phyloP scores from a whole-genome alignment of 2,329 filamentous ascomycete genomes.

The Stagonosporopsis cucurbitacearum region DNA sequence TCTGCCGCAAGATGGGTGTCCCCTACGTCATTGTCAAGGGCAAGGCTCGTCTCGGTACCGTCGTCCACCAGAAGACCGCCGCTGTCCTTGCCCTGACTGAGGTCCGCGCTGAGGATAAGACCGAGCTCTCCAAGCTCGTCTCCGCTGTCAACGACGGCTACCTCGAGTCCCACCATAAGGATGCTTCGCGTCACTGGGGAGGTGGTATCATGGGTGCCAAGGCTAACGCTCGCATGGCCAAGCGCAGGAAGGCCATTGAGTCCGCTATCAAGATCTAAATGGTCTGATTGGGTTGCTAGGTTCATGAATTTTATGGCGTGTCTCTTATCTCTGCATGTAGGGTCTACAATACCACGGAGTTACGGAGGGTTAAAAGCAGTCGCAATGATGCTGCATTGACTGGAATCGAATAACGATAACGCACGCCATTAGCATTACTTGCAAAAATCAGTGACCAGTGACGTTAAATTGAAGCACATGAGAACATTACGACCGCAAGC shows the following conservation, averaged over 20 bases:
- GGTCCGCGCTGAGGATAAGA: slow-evolving; percentile 98
- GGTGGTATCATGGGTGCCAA: slow-evolving; percentile 99
- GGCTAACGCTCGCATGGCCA: slow-evolving; percentile 77
- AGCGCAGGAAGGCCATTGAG: slow-evolving; percentile 95
- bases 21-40: slow-evolving; percentile 99
- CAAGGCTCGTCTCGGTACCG: slow-evolving; percentile 98
- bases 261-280: slow-evolving; percentile 95
- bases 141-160: slow-evolving; percentile 98
- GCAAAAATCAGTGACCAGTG: slow-evolving; percentile 25
- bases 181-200: slow-evolving; percentile 92
- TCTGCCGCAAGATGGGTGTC: slow-evolving; percentile 99
- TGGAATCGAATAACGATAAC: slow-evolving; percentile 45
- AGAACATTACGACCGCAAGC: no score
- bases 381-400: slow-evolving; percentile 42
- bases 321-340: slow-evolving; percentile 51
- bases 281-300: slow-evolving; percentile 32
- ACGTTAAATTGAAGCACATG: slow-evolving; percentile 24
- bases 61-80: slow-evolving; percentile 99
- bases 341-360: slow-evolving; percentile 49
- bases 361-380: slow-evolving; percentile 50
- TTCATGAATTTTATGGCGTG: slow-evolving; percentile 46
- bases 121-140: slow-evolving; percentile 94
- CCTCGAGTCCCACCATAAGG: slow-evolving; percentile 87
- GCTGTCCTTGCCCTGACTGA: slow-evolving; percentile 95
- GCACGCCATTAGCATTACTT: slow-evolving; percentile 39